Percentiles rank a stretch among this genome's conserved stretches.
These are phyloP conservation scores for Zasmidium cellare DNA, from an alignment of 2,329 filamentous ascomycete genomes.

Conservation along the genomic window DNA sequence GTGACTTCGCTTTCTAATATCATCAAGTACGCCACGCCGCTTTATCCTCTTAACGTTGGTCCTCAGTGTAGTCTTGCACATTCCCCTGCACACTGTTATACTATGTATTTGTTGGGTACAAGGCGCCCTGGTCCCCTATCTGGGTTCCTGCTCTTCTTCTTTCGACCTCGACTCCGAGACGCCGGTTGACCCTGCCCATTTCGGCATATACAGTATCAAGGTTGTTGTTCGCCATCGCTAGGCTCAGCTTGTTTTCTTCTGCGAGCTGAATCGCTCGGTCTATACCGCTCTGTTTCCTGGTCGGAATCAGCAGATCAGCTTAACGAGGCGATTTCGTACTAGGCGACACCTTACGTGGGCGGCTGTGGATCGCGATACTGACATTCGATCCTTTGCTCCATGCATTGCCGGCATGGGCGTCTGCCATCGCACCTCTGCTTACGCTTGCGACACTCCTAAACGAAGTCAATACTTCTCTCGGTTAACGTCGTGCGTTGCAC, in stretches of 20 bases:
- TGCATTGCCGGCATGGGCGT: slow-evolving; percentile 19
- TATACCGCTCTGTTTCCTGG: slow-evolving; percentile 24
- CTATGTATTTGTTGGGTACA: background rate
- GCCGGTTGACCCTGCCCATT: slow-evolving; percentile 19
- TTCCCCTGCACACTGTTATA: background rate
- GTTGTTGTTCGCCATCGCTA: slow-evolving; percentile 16
- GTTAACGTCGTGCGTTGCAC: background rate
- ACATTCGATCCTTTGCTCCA: slow-evolving; percentile 20
- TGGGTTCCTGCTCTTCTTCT: background rate
- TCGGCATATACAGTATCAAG: slow-evolving; percentile 17
- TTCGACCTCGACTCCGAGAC: slow-evolving; percentile 10
- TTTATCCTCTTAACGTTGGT: too few species aligned
- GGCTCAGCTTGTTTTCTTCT: slow-evolving; percentile 20
- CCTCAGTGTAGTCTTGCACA: background rate
- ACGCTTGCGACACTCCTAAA: slow-evolving; percentile 85
- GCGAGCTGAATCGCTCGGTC: slow-evolving; percentile 22
- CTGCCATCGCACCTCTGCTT: slow-evolving; percentile 99
- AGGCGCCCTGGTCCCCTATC: background rate
- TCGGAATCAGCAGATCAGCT: slow-evolving; percentile 1
- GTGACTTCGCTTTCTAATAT: too few species aligned
- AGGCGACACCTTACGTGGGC: slow-evolving; percentile 15
- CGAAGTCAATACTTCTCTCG: too few species aligned
- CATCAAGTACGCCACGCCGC: too few species aligned
- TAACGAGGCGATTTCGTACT: background rate
- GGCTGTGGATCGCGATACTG: slow-evolving; percentile 23